Percentiles rank a stretch among this genome's conserved stretches.
phyloP scores from a whole-genome alignment of 345 rosid species.

The Brassica napus region DNA sequence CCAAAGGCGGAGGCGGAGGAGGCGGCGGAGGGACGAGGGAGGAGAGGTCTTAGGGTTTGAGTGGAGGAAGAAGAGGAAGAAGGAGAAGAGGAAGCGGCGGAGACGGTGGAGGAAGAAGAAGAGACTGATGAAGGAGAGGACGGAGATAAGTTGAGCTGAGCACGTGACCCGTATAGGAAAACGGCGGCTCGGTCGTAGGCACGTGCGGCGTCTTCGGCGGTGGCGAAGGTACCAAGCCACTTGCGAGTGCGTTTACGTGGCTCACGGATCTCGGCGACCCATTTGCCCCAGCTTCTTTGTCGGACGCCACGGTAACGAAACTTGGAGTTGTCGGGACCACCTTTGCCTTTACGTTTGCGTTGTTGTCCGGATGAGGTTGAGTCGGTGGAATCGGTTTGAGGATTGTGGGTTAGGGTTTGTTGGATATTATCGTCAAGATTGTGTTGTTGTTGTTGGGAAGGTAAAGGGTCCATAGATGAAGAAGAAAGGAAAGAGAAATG shows the following conservation, averaged over 20 bases:
- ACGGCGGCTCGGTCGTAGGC: conserved; percentile 88
- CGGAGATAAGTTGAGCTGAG: conserved; percentile 67
- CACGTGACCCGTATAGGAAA: conserved; percentile 70
- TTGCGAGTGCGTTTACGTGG: conserved; percentile 76
- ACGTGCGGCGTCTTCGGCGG: conserved; percentile 88
- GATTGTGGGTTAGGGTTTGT: conserved; percentile 31
- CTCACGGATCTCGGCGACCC: conserved; percentile 83
- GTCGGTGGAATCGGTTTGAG: conserved; percentile 32
- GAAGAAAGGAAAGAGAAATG: conserved; percentile 30
- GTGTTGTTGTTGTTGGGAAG: conserved; percentile 44
- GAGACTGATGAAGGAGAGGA: conserved; percentile 46
- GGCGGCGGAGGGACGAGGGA: conserved; percentile 72
- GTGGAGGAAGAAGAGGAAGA: conserved; percentile 54
- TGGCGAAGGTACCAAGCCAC: conserved; percentile 85
- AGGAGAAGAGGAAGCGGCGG: conserved; percentile 41
- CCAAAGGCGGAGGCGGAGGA: conserved; percentile 20
- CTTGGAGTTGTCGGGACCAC: conserved; percentile 70
- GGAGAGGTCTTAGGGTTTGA: conserved; percentile 78
- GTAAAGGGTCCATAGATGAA: conserved; percentile 40
- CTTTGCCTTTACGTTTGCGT: conserved; percentile 60
- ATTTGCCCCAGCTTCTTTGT: conserved; percentile 77
- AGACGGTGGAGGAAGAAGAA: conserved; percentile 45
- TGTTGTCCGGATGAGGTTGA: conserved; percentile 18
- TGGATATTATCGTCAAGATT: conserved; percentile 24
- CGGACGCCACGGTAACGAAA: conserved; percentile 68